A percentile compares a stretch with the other conserved stretches of the same genome.
Conservation (phyloP, 108 stramenopile genomes). For the Discostella pseudostelligera region DNA sequence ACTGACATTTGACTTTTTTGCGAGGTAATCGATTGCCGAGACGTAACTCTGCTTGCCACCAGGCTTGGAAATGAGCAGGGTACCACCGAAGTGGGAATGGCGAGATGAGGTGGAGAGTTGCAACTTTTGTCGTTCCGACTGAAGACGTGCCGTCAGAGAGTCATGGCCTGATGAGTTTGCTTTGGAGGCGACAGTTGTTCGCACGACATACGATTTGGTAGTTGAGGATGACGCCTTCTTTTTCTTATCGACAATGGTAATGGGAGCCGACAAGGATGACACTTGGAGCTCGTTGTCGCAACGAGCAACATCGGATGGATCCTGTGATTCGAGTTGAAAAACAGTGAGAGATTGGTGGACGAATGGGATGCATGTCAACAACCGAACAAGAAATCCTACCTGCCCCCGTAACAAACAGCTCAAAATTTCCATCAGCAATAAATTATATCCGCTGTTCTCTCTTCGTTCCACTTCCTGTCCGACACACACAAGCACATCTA, state of each 20-base stretch:
- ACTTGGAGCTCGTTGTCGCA: slow-evolving; percentile 3
- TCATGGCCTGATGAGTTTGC: slow-evolving; percentile 11
- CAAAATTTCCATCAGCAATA: slow-evolving; percentile 86
- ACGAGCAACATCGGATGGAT: slow-evolving; percentile 44
- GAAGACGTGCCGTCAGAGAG: slow-evolving; percentile 50
- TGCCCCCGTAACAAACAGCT: slow-evolving; percentile 66
- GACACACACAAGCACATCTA: slow-evolving; percentile 74
- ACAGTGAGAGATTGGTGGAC: neutral
- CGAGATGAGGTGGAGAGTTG: slow-evolving; percentile 48
- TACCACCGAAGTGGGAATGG: slow-evolving; percentile 86
- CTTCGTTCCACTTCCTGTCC: slow-evolving; percentile 77
- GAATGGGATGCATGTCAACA: neutral
- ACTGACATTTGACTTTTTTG: slow-evolving; percentile 8
- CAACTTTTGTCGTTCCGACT: slow-evolving; percentile 55
- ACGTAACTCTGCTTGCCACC: slow-evolving; percentile 55
- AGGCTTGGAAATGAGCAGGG: slow-evolving; percentile 48
- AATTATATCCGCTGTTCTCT: slow-evolving; percentile 82
- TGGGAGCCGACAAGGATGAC: slow-evolving; percentile 9
- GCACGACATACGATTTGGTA: slow-evolving; percentile 13
- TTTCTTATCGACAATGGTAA: slow-evolving; percentile 13
- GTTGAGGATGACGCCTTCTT: slow-evolving; percentile 1
- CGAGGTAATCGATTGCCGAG: slow-evolving; percentile 39
- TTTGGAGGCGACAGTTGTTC: slow-evolving; percentile 18
- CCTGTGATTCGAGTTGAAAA: slow-evolving; percentile 12
- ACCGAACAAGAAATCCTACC: slow-evolving; percentile 1